Evolutionary conservation across 257 asterid species (phyloP).

Genomic region (Solanum piurae): DNA sequence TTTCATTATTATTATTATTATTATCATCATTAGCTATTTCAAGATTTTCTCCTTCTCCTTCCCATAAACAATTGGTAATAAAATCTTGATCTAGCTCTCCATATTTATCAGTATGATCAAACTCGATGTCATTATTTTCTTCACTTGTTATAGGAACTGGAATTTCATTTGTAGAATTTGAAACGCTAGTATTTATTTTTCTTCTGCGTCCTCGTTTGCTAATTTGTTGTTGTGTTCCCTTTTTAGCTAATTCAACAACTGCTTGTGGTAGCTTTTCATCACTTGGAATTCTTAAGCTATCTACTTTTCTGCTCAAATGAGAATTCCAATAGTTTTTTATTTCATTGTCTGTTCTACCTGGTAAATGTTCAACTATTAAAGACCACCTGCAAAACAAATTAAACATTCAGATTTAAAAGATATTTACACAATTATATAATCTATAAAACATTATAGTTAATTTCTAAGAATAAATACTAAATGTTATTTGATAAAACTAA

Average conservation of each 20-base stretch:
- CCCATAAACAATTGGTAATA: not conserved
- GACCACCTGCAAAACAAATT: conserved; percentile 53
- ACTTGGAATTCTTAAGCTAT: conserved; percentile 24
- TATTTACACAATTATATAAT: not conserved
- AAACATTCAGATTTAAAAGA: not conserved
- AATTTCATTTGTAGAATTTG: not conserved
- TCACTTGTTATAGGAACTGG: not conserved
- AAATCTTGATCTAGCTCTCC: not conserved
- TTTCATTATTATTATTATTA: not conserved
- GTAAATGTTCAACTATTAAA: conserved; percentile 53
- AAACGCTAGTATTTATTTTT: conserved; percentile 1
- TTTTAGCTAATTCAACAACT: not conserved
- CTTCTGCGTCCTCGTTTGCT: conserved; percentile 17
- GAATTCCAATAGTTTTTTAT: conserved; percentile 91
- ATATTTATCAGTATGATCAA: not conserved
- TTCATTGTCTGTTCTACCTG: conserved; percentile 98
- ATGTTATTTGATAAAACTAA: not conserved
- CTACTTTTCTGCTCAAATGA: conserved; percentile 50
- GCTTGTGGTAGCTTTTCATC: conserved; percentile 9
- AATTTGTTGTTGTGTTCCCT: not conserved
- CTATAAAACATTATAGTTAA: not conserved
- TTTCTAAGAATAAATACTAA: not conserved
- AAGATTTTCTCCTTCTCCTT: not conserved
- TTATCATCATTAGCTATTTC: not conserved
- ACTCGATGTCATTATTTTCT: not conserved